Conservation (phyloP, 345 rosid genomes). For the Mangifera indica region DNA sequence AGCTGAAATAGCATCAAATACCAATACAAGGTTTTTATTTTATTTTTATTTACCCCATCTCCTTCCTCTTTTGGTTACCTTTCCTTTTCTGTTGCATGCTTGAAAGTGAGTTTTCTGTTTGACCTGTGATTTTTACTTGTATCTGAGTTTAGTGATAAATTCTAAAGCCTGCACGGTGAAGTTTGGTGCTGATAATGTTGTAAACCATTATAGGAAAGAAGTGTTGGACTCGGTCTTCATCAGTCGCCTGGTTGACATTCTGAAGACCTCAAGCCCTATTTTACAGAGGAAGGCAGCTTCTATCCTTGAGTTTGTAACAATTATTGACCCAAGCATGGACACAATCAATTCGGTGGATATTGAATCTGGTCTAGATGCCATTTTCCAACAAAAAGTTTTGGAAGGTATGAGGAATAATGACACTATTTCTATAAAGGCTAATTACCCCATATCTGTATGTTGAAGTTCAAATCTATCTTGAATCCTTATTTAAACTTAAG, state of each 20-base stretch:
- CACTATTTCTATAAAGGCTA: background rate
- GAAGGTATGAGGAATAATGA: slow-evolving; percentile 41
- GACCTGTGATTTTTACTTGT: background rate
- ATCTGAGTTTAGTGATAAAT: slow-evolving; percentile 6
- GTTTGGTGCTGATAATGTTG: slow-evolving; percentile 22
- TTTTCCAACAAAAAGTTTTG: slow-evolving; percentile 56
- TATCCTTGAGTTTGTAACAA: slow-evolving; percentile 56
- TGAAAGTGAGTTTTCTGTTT: background rate
- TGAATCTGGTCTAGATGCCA: slow-evolving; percentile 54
- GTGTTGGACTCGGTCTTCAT: slow-evolving; percentile 50
- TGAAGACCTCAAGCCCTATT: slow-evolving; percentile 51
- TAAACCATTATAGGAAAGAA: slow-evolving; percentile 42
- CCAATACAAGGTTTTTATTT: slow-evolving; percentile 42
- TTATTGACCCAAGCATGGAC: slow-evolving; percentile 45
- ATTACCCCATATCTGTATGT: background rate
- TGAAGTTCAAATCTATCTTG: background rate
- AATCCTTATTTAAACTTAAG: background rate
- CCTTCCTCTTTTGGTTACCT: background rate
- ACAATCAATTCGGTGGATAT: slow-evolving; percentile 43
- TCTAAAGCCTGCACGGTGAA: background rate
- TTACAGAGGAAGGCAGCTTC: slow-evolving; percentile 72
- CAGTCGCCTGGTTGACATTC: slow-evolving; percentile 54
- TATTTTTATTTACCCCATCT: background rate
- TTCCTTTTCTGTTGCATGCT: background rate
- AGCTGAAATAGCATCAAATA: slow-evolving; percentile 17